These are phyloP conservation scores for Macrolepiota dolichaula DNA, from an alignment of 768 basidiomycete genomes.

Conservation along the genomic window DNA sequence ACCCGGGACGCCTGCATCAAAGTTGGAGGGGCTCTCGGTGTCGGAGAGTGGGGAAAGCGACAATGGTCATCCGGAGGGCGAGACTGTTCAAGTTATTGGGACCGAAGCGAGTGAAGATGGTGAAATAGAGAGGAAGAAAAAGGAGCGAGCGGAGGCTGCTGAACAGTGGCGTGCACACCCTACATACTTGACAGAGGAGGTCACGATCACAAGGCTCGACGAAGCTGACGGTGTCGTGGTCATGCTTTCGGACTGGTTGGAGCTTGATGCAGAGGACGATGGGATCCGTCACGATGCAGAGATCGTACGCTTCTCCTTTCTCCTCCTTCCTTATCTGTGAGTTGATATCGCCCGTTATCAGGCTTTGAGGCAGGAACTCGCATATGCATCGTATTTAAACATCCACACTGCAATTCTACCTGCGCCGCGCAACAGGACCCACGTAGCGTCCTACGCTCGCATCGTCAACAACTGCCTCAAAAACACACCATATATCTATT, in stretches of 20 bases:
- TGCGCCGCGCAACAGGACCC: constrained; percentile 77
- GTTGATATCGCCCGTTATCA: constrained; percentile 24
- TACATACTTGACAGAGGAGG: constrained; percentile 76
- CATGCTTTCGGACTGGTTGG: constrained; percentile 91
- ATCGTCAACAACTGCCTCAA: constrained; percentile 78
- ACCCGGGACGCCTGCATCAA: constrained; percentile 24
- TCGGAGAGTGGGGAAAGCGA: constrained; percentile 14
- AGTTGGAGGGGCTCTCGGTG: constrained; percentile 20
- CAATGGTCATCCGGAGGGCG: background rate
- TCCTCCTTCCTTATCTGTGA: constrained; percentile 11
- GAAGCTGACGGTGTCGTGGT: constrained; percentile 71
- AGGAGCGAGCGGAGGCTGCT: constrained; percentile 56
- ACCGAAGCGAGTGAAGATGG: background rate
- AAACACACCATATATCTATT: constrained; percentile 65
- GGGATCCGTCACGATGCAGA: constrained; percentile 96
- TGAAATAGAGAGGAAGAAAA: constrained; percentile 28
- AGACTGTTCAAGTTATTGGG: background rate
- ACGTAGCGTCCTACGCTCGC: constrained; percentile 91
- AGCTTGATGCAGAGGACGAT: constrained; percentile 88
- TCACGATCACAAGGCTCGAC: constrained; percentile 86
- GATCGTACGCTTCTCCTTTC: constrained; percentile 56
- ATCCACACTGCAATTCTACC: constrained; percentile 85
- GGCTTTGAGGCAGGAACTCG: constrained; percentile 91
- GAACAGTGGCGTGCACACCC: constrained; percentile 88
- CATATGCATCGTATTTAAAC: constrained; percentile 91